Conservation (phyloP, 768 basidiomycete genomes). For the Holtermanniella nyarrowii region DNA sequence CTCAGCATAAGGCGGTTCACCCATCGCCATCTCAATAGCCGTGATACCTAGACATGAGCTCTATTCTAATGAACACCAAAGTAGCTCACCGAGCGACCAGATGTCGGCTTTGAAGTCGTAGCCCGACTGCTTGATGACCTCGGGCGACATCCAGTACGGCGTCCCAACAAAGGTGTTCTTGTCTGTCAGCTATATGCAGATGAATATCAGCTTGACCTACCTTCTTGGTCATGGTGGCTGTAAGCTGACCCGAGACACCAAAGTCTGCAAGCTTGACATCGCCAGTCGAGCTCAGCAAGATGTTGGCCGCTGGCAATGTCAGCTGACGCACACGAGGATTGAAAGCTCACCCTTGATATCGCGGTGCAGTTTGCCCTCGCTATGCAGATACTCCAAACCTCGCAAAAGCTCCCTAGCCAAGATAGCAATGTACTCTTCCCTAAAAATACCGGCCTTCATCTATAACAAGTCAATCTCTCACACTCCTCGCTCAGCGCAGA, state of each 20-base stretch:
- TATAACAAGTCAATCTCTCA: constrained; percentile 43
- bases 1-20: constrained; percentile 96
- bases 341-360: constrained; percentile 96
- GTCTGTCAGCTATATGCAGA: constrained; percentile 58
- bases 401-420: constrained; percentile 82
- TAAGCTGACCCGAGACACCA: constrained; percentile 90
- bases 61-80: not conserved
- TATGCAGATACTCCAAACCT: constrained; percentile 90
- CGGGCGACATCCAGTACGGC: constrained; percentile 99
- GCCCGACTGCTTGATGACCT: constrained; percentile 98
- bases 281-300: constrained; percentile 78
- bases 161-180: constrained; percentile 98
- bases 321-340: too few relatives aligned
- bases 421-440: constrained; percentile 98
- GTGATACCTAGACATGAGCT: constrained; percentile 45
- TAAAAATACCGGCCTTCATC: constrained; percentile 98
- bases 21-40: constrained; percentile 91
- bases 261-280: constrained; percentile 96
- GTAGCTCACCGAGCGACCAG: constrained; percentile 68
- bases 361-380: constrained; percentile 93
- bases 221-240: constrained; percentile 43
- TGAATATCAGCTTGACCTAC: constrained; percentile 10
- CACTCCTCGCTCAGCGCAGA: too few relatives aligned
- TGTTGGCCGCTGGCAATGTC: constrained; percentile 81
- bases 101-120: constrained; percentile 99